Conservation (phyloP, 2,329 filamentous ascomycete genomes). For the Clarireedia paspali region DNA sequence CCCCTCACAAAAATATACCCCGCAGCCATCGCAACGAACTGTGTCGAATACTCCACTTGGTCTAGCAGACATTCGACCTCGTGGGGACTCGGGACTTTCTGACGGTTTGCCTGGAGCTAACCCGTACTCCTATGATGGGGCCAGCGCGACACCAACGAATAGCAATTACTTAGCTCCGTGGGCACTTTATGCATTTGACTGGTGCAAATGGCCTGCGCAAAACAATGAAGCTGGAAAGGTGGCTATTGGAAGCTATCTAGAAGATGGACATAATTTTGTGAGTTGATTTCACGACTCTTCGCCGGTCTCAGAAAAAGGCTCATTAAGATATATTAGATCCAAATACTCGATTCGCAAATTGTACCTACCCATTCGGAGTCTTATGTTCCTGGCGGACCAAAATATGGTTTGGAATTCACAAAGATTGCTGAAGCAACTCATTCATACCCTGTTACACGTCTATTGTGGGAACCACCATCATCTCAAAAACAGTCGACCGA, state of each 20-base stretch:
- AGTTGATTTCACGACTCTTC: constrained; percentile 24
- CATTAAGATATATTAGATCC: constrained; percentile 55
- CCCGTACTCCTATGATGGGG: constrained; percentile 55
- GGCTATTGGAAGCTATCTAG: constrained; percentile 89
- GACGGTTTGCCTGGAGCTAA: constrained; percentile 58
- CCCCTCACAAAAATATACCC: constrained; percentile 45
- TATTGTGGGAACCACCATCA: constrained; percentile 93
- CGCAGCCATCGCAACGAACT: constrained; percentile 50
- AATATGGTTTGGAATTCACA: constrained; percentile 78
- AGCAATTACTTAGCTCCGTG: constrained; percentile 93
- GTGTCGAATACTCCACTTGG: constrained; percentile 78
- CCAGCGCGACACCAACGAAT: constrained; percentile 59
- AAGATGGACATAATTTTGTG: constrained; percentile 98
- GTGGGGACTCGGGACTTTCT: constrained; percentile 72
- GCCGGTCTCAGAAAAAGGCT: neutral
- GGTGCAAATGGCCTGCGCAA: constrained; percentile 95
- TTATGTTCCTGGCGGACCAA: constrained; percentile 60
- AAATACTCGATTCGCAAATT: constrained; percentile 89
- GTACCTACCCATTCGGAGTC: constrained; percentile 61
- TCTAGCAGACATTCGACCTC: constrained; percentile 82
- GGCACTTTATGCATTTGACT: constrained; percentile 95
- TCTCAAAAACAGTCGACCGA: constrained; percentile 94
- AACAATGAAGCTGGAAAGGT: constrained; percentile 80
- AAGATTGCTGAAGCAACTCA: constrained; percentile 95
- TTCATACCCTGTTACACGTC: constrained; percentile 91